Percentiles rank a stretch among this genome's conserved stretches.
These are phyloP conservation scores for Violaceomyces palustris DNA, from an alignment of 1,284 basidiomycete genomes.

Conservation along the genomic window DNA sequence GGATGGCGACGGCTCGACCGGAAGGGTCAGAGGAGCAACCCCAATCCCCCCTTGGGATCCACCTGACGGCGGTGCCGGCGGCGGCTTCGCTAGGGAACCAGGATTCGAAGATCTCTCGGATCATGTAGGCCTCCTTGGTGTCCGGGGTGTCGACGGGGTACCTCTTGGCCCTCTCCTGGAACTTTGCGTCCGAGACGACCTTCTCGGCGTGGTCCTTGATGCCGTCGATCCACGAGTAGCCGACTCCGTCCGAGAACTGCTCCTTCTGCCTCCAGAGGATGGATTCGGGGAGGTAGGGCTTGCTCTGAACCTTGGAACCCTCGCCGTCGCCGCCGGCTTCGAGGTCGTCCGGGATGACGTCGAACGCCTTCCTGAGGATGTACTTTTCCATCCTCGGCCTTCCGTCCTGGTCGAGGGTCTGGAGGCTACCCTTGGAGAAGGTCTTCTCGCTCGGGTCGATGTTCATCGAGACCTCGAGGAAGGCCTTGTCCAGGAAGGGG, in stretches of 20 bases:
- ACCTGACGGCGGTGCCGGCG: slow-evolving; percentile 75
- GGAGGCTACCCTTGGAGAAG: slow-evolving; percentile 76
- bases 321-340: slow-evolving; percentile 55
- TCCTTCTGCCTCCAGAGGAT: slow-evolving; percentile 99
- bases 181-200: slow-evolving; percentile 73
- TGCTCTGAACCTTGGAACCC: slow-evolving; percentile 11
- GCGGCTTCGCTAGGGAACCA: slow-evolving; percentile 71
- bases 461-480: slow-evolving; percentile 91
- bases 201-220: slow-evolving; percentile 83
- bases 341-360: slow-evolving; percentile 70
- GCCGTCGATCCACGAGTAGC: slow-evolving; percentile 99
- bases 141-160: slow-evolving; percentile 82
- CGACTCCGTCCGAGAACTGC: slow-evolving; percentile 98
- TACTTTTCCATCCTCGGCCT: slow-evolving; percentile 61
- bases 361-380: slow-evolving; percentile 95
- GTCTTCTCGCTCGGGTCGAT: slow-evolving; percentile 81
- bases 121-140: slow-evolving; percentile 95
- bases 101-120: slow-evolving; percentile 87
- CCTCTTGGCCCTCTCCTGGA: slow-evolving; percentile 68
- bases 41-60: slow-evolving; percentile 73
- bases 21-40: slow-evolving; percentile 91
- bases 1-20: slow-evolving; percentile 89
- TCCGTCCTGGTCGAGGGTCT: slow-evolving; percentile 63
- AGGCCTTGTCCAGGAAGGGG: slow-evolving; percentile 95
- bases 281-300: slow-evolving; percentile 81